Base-by-base conservation (phyloP, 768 basidiomycete genomes). In the Daedaleopsis sinensis region DNA sequence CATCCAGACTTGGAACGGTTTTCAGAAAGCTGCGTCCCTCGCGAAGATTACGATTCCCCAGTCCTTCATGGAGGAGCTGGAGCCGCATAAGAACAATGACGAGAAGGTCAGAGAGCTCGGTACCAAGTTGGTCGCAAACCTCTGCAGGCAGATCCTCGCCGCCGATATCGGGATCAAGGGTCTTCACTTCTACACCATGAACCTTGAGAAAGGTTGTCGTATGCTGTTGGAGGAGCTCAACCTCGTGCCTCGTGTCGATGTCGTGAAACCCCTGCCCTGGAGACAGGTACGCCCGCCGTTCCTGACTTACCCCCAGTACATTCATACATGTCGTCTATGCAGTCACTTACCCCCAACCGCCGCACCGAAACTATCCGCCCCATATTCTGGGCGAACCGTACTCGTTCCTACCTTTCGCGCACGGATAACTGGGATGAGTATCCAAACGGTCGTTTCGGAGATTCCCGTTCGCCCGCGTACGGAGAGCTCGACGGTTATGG, bases 401-500 rank as follows among this genome's bases (percentile, higher is more conserved):
- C 94, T 39, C 91, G 95, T 71, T 97, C 95, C 1, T 98, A 98
- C 73, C 80, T 98, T 49, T 93, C 93, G 9, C 90, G 96, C 56
- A 98, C 97, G 15, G 95, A 97, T 72, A 93, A 97, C 71, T 99
- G 97, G 97, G 97, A 99, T 72, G 96, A 98, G 73, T 98, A 97
- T 74, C 97, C 97, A 52, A 99, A 99, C 73, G 97, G 97, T 57
- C 93, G 97, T 66, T 99, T 96, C 71, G 97, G 97, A 68, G 97
- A 98, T 77, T 90, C 96, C 8, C 86, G 97, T 59, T 94, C 91
- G 82, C 97, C 97, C 32, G 97, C 97, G 15, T 99, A 97, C 67
- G 97, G 97, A 69, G 97, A 99, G 76, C 78, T 99, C 57, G 96
- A 99, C 71, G 96, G 96, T 1, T 98, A 96, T 66, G 96, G 96